Conservation (phyloP, 2,329 filamentous ascomycete species). For the Stromatinia cepivora region DNA sequence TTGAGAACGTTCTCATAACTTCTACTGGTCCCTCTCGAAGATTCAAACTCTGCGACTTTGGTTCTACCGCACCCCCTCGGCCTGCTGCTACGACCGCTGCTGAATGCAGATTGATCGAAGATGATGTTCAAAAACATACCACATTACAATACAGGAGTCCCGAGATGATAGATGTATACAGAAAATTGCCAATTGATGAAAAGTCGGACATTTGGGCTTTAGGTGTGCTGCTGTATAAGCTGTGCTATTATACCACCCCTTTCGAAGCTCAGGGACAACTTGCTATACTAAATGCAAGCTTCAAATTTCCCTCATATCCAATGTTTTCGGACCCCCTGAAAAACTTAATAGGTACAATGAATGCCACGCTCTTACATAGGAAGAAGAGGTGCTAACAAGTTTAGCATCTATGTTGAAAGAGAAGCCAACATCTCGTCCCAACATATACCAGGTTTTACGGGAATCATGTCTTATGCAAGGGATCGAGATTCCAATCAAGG, state of each 20-base stretch:
- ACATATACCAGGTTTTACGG: constrained; percentile 88
- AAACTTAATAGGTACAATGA: constrained; percentile 74
- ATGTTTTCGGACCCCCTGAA: constrained; percentile 88
- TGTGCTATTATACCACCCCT: constrained; percentile 98
- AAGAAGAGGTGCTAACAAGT: constrained; percentile 25
- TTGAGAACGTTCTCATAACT: constrained; percentile 90
- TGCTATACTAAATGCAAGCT: constrained; percentile 93
- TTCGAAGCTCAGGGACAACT: constrained; percentile 98
- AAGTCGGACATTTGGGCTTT: constrained; percentile 98
- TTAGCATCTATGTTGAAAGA: constrained; percentile 88
- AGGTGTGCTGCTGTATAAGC: constrained; percentile 92
- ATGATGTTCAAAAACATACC: constrained; percentile 95
- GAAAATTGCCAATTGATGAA: constrained; percentile 94
- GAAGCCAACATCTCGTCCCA: constrained; percentile 72
- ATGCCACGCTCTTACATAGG: background rate
- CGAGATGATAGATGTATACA: constrained; percentile 98
- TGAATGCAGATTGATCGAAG: constrained; percentile 90
- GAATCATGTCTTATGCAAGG: constrained; percentile 90
- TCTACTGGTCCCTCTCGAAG: constrained; percentile 61
- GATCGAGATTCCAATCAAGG: constrained; percentile 80
- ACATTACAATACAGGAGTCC: constrained; percentile 97
- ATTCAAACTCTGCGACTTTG: constrained; percentile 99
- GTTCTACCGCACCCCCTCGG: constrained; percentile 80
- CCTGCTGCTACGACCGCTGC: constrained; percentile 82
- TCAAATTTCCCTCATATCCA: constrained; percentile 86